phyloP scores from a whole-genome alignment of 352 stramenopile species.

The Elongisporangium undulatum region DNA sequence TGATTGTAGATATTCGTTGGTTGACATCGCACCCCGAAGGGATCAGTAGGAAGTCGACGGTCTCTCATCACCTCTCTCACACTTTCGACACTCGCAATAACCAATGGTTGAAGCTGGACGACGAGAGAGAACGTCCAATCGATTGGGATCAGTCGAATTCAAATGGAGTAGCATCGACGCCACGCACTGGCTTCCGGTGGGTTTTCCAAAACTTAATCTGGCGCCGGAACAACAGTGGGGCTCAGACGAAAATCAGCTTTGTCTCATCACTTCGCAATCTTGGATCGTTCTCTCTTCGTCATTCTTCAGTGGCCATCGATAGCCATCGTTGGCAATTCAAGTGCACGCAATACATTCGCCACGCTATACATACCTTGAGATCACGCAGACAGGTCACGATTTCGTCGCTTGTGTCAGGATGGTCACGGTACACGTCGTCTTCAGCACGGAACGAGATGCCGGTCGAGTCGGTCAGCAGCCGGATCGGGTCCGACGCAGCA shows the following conservation, averaged over 20 bases:
- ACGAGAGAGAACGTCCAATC: neutral
- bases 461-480: constrained; percentile 93
- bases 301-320: neutral
- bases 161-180: constrained; percentile 39
- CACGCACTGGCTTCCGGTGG: constrained; percentile 83
- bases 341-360: neutral
- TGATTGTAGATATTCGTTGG: neutral
- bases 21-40: neutral
- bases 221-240: constrained; percentile 83
- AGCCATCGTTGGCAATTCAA: neutral
- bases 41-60: neutral
- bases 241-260: constrained; percentile 82
- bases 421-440: constrained; percentile 79
- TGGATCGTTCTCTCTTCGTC: constrained; percentile 18
- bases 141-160: constrained; percentile 37
- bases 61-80: neutral
- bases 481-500: constrained; percentile 91
- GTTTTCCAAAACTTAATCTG: constrained; percentile 90
- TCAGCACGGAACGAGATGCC: constrained; percentile 89
- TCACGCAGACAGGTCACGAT: constrained; percentile 77
- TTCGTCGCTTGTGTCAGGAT: constrained; percentile 77
- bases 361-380: constrained; percentile 81
- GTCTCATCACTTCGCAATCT: constrained; percentile 46
- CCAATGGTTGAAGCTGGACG: neutral
- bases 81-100: neutral